Percentiles rank a stretch among this genome's conserved stretches.
Conservation (phyloP, 23 red algal genomes). For the Gracilaria domingensis region DNA sequence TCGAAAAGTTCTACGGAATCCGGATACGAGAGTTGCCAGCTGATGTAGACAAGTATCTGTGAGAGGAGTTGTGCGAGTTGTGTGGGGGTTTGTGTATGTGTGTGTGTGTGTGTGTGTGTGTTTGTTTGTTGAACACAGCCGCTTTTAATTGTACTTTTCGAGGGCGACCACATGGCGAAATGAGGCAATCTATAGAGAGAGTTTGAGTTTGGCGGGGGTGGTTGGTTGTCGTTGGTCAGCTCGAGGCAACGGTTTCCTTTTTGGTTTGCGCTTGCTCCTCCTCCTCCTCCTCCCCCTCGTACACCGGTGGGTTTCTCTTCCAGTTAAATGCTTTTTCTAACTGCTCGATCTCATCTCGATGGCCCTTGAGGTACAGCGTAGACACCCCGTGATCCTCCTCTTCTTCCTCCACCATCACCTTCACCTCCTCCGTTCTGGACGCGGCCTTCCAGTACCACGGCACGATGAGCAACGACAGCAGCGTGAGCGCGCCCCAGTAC, state of each 20-base stretch:
- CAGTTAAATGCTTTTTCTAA: constrained; percentile 68
- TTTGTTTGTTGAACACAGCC: too few species aligned
- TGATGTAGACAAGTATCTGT: constrained; percentile 80
- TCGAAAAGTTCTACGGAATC: constrained; percentile 88
- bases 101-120: too few species aligned
- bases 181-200: neutral
- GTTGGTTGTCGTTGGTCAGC: neutral
- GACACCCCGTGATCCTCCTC: constrained; percentile 15
- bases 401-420: constrained; percentile 65
- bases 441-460: constrained; percentile 88
- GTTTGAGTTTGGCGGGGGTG: too few species aligned
- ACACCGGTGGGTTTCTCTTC: constrained; percentile 71
- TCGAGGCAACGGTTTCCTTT: constrained; percentile 9
- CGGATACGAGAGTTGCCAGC: constrained; percentile 84
- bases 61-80: neutral
- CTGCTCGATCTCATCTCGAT: constrained; percentile 80
- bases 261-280: neutral
- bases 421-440: constrained; percentile 70
- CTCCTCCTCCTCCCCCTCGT: constrained; percentile 47
- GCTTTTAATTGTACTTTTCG: too few species aligned
- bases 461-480: constrained; percentile 46
- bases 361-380: constrained; percentile 80
- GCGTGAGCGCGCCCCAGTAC: constrained; percentile 53
- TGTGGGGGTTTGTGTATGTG: too few species aligned
- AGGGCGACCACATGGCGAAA: too few species aligned